Conservation (phyloP, 148 eudicot species). For the Fagopyrum esculentum region DNA sequence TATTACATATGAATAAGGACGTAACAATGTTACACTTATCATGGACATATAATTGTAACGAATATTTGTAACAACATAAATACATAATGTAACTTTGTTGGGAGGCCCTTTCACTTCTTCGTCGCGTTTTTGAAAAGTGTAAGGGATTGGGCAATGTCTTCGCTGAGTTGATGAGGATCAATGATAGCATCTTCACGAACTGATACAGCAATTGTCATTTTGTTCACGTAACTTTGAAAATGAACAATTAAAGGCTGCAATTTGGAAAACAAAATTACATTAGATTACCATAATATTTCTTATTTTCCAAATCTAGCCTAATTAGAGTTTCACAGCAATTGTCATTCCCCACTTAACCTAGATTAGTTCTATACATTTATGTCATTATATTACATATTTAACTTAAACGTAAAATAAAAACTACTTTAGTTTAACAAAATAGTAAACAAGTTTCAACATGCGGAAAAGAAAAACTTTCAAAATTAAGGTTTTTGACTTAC, state of each 20-base stretch:
- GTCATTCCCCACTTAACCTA: too few relatives aligned
- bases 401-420: too few relatives aligned
- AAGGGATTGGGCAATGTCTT: slow-evolving; percentile 6
- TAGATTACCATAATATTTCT: not conserved
- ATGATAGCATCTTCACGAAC: not conserved
- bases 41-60: too few relatives aligned
- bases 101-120: not conserved
- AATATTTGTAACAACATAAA: too few relatives aligned
- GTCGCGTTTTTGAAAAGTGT: not conserved
- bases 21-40: not conserved
- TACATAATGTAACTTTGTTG: too few relatives aligned
- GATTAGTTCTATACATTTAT: too few relatives aligned
- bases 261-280: not conserved
- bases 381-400: too few relatives aligned
- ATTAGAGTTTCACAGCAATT: too few relatives aligned
- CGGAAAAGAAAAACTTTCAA: not conserved
- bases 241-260: not conserved
- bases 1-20: not conserved
- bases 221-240: not conserved
- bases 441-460: not conserved
- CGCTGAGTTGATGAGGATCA: not conserved
- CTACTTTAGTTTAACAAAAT: not conserved
- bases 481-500: not conserved
- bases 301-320: too few relatives aligned
- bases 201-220: not conserved